These are phyloP conservation scores for Tetrapisispora fleetii DNA, from an alignment of 805 yeast genomes.

Conservation along the genomic window DNA sequence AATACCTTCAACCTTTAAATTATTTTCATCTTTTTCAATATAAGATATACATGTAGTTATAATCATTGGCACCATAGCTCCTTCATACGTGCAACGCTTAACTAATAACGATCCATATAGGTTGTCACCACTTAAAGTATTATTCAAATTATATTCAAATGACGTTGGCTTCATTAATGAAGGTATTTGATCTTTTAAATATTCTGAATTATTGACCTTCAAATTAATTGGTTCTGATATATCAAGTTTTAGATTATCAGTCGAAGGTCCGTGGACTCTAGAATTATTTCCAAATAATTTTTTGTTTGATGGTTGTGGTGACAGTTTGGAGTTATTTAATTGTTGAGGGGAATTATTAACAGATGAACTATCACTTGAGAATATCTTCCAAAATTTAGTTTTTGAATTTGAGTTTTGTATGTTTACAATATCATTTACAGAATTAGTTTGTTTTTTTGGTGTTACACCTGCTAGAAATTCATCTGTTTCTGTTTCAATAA, in stretches of 20 bases:
- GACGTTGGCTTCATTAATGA: not conserved
- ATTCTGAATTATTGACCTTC: not conserved
- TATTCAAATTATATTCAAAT: not conserved
- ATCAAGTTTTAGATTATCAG: not conserved
- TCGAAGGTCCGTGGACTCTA: not conserved
- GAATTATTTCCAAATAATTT: not conserved
- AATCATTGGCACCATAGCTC: slow-evolving; percentile 55
- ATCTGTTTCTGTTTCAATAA: not conserved
- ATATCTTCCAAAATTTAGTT: slow-evolving; percentile 28
- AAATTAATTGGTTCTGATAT: slow-evolving; percentile 1
- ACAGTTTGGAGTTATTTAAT: not conserved
- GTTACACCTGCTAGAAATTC: not conserved
- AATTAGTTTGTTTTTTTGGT: slow-evolving; percentile 2
- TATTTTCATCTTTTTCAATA: slow-evolving; percentile 60
- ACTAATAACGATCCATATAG: slow-evolving; percentile 42
- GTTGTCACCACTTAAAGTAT: not conserved
- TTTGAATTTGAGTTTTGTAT: slow-evolving; percentile 11
- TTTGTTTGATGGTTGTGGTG: not conserved
- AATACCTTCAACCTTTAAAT: slow-evolving; percentile 67
- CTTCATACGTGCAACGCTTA: slow-evolving; percentile 53
- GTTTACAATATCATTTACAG: not conserved
- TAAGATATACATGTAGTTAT: slow-evolving; percentile 62
- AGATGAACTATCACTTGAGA: slow-evolving; percentile 7
- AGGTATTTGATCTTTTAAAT: not conserved
- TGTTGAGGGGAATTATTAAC: slow-evolving; percentile 2